Conservation (phyloP, 352 stramenopile genomes). For the Peronospora belbahrii region DNA sequence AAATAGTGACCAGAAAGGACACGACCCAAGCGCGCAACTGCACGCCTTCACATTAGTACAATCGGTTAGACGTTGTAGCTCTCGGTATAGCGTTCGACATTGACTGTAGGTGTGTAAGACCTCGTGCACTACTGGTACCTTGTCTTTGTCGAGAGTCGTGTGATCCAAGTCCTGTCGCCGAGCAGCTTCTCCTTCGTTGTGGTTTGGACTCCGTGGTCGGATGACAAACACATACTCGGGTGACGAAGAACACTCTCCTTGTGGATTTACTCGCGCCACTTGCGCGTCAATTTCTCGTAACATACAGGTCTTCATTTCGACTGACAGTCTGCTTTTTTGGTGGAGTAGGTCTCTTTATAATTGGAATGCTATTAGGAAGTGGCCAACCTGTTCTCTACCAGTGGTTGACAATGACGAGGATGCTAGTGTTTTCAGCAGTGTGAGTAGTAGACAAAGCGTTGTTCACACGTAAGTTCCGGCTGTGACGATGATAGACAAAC, state of each 20-base stretch:
- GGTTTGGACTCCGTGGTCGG: conserved; percentile 11
- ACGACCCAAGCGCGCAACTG: conserved; percentile 42
- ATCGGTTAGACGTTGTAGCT: conserved; percentile 36
- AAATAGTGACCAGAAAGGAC: conserved; percentile 54
- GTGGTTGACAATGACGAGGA: too few relatives aligned
- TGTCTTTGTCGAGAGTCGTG: conserved; percentile 4
- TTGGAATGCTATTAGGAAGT: too few relatives aligned
- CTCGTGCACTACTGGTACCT: conserved; percentile 30
- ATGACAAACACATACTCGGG: conserved; percentile 50
- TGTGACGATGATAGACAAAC: too few relatives aligned
- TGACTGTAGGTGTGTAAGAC: conserved; percentile 45
- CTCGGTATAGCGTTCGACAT: conserved; percentile 39
- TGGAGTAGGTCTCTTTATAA: neutral
- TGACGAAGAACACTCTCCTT: conserved; percentile 8
- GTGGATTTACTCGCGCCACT: conserved; percentile 30
- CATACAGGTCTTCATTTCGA: conserved; percentile 32
- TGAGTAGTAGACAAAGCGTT: too few relatives aligned
- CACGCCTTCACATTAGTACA: conserved; percentile 34
- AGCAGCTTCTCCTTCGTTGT: conserved; percentile 1
- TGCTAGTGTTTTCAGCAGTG: too few relatives aligned
- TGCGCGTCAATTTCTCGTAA: conserved; percentile 44
- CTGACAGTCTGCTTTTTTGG: neutral
- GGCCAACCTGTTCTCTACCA: too few relatives aligned
- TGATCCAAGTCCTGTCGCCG: conserved; percentile 25
- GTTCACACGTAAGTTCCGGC: too few relatives aligned